Conservation (phyloP, 306 rosid species). For the Albizia julibrissin region DNA sequence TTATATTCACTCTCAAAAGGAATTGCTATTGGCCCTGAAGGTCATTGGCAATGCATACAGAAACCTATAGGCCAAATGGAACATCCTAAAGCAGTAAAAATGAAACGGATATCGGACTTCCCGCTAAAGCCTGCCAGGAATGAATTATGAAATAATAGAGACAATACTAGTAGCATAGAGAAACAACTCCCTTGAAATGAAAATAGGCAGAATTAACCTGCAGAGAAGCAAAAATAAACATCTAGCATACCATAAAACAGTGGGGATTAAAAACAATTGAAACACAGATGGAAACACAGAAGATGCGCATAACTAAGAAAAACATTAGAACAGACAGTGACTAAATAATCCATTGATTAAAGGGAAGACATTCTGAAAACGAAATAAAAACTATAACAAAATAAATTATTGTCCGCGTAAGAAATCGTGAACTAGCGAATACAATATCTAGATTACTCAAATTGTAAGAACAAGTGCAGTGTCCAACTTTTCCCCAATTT, state of each 20-base stretch:
- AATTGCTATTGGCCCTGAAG: neutral
- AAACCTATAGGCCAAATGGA: neutral
- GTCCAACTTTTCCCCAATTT: slow-evolving; percentile 28
- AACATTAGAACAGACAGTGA: neutral
- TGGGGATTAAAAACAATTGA: neutral
- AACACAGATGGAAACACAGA: neutral
- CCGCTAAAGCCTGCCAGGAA: neutral
- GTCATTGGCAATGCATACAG: neutral
- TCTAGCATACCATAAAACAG: neutral
- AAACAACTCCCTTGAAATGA: neutral
- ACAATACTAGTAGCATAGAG: neutral
- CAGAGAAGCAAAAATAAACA: neutral
- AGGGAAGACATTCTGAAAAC: neutral
- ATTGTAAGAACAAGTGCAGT: slow-evolving; percentile 19
- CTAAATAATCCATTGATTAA: neutral
- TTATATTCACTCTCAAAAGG: neutral
- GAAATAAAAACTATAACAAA: slow-evolving; percentile 17
- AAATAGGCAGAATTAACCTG: neutral
- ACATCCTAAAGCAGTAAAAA: neutral
- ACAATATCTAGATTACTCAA: slow-evolving; percentile 47
- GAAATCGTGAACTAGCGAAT: slow-evolving; percentile 17
- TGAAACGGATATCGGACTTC: neutral
- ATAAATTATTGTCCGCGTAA: slow-evolving; percentile 8
- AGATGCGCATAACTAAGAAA: neutral
- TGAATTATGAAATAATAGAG: neutral